A percentile compares a stretch with the other conserved stretches of the same genome.
These are phyloP conservation scores for Trichosporon ovoides DNA, from an alignment of 1,284 basidiomycete species.

Conservation along the genomic window DNA sequence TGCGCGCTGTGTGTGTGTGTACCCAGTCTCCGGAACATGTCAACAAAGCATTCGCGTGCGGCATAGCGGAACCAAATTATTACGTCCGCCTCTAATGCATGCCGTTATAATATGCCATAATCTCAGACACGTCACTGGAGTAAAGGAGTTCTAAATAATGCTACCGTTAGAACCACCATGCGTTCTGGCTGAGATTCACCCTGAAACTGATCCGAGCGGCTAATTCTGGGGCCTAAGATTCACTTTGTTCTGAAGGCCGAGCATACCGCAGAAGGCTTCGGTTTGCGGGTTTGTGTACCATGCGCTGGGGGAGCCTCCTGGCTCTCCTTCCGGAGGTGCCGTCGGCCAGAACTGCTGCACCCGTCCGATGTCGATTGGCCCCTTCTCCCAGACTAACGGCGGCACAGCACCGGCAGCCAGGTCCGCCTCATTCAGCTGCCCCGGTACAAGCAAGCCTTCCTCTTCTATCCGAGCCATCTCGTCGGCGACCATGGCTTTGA, in stretches of 20 bases:
- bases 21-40: background rate
- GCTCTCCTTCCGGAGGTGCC: conserved; percentile 58
- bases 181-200: too few species aligned
- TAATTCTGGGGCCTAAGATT: conserved; percentile 51
- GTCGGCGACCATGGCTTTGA: conserved; percentile 58
- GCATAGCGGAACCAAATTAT: background rate
- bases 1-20: background rate
- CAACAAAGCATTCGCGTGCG: conserved; percentile 3
- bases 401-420: conserved; percentile 33
- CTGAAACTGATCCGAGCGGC: too few species aligned
- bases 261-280: conserved; percentile 71
- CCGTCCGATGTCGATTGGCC: conserved; percentile 51
- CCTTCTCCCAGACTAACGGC: conserved; percentile 31
- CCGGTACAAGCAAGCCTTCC: conserved; percentile 37
- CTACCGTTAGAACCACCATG: too few species aligned
- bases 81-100: background rate
- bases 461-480: conserved; percentile 63
- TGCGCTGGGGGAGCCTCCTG: conserved; percentile 49
- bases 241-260: conserved; percentile 74
- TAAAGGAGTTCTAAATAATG: too few species aligned
- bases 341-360: conserved; percentile 70
- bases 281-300: conserved; percentile 90
- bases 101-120: background rate
- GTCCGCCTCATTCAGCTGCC: conserved; percentile 9
- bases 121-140: background rate